Percentiles rank a stretch among this genome's conserved stretches.
Conservation (phyloP, 2,329 filamentous ascomycete genomes). For the Aspergillus chevalieri region DNA sequence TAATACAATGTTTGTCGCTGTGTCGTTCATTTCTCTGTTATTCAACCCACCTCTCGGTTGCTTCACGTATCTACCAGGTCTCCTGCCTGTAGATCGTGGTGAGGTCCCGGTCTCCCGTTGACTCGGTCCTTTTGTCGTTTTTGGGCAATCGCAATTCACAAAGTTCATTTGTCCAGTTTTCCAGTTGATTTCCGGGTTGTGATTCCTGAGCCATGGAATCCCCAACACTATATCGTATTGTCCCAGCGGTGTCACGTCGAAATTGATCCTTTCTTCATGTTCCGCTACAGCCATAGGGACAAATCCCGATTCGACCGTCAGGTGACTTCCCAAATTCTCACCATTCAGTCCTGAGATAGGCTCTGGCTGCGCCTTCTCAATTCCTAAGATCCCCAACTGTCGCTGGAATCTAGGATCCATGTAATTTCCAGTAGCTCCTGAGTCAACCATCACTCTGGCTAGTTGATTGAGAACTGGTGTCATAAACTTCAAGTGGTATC, state of each 20-base stretch:
- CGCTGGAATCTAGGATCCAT: background rate
- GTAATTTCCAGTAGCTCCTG: background rate
- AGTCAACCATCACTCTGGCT: background rate
- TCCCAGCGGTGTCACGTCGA: background rate
- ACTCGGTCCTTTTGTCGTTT: background rate
- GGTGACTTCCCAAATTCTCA: background rate
- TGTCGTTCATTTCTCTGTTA: background rate
- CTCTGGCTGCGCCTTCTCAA: background rate
- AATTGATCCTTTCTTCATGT: background rate
- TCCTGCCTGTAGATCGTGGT: background rate
- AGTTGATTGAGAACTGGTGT: background rate
- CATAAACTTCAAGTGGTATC: background rate
- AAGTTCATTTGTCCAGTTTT: background rate
- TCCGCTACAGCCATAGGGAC: background rate
- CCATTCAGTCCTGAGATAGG: background rate
- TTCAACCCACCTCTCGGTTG: background rate
- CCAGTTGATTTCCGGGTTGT: background rate
- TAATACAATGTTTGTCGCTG: background rate
- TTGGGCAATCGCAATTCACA: background rate
- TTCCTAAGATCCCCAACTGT: background rate
- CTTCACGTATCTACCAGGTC: background rate
- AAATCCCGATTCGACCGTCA: background rate
- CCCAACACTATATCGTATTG: background rate
- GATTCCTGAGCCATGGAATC: background rate
- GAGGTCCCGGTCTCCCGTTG: background rate